Percentiles rank a stretch among this genome's conserved stretches.
Evolutionary conservation across 306 rosid genomes (phyloP).

Genomic region (Ormosia emarginata): DNA sequence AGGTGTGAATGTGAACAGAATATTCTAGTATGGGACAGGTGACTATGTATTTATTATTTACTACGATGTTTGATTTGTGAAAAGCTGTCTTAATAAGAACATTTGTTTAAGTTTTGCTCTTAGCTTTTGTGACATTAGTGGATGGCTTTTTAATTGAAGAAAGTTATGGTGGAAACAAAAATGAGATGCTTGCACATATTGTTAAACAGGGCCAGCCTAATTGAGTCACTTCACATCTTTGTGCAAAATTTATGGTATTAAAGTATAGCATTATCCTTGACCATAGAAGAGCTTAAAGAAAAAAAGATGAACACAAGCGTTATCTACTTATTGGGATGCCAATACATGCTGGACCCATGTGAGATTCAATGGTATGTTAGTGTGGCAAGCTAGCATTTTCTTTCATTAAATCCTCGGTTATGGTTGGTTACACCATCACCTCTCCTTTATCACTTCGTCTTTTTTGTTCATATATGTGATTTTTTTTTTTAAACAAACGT

Average conservation of each 20-base stretch:
- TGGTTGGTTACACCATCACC: slow-evolving; percentile 31
- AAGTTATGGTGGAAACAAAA: slow-evolving; percentile 15
- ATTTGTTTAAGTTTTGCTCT: slow-evolving; percentile 14
- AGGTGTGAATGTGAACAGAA: slow-evolving; percentile 38
- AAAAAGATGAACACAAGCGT: neutral
- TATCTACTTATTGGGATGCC: slow-evolving; percentile 15
- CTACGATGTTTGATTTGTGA: slow-evolving; percentile 30
- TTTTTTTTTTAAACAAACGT: neutral
- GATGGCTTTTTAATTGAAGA: slow-evolving; percentile 23
- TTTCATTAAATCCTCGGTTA: slow-evolving; percentile 29
- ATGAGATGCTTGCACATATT: slow-evolving; percentile 29
- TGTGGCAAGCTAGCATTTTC: slow-evolving; percentile 24
- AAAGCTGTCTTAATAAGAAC: slow-evolving; percentile 28
- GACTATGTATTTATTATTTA: slow-evolving; percentile 34
- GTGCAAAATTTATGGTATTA: slow-evolving; percentile 18
- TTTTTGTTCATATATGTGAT: neutral
- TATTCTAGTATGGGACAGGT: slow-evolving; percentile 36
- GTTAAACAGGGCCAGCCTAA: slow-evolving; percentile 2
- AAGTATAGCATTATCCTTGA: neutral
- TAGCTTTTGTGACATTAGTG: slow-evolving; percentile 24
- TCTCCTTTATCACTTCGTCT: slow-evolving; percentile 19
- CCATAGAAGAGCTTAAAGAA: neutral
- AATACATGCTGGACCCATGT: slow-evolving; percentile 29
- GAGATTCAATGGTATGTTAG: slow-evolving; percentile 21
- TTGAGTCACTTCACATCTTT: slow-evolving; percentile 27